Evolutionary conservation across 495 filamentous ascomycete genomes (phyloP), one percentile per base, ranked within the genome.

Genomic region (Tuber melanosporum): DNA sequence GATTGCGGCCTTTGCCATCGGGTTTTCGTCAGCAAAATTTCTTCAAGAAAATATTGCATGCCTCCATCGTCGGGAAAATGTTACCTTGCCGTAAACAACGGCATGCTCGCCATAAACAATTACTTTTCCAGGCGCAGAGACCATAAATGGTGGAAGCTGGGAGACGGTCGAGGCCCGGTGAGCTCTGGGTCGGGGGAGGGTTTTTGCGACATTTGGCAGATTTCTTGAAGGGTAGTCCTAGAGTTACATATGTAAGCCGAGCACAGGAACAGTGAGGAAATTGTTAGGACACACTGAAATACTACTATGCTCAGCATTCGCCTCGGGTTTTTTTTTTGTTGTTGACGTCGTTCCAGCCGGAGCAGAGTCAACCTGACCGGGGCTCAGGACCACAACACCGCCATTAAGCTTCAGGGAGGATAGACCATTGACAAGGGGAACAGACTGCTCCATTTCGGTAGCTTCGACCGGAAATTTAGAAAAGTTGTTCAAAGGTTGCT

Each of bases 71-170:
- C 9, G 12, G 57, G 26, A 12, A 36, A 45, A 32, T 78, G 85
- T 75, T 82, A 92, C 91, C 88, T 97, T 97, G 83, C 95, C 95
- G 82, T 99, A 89, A 15, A 99, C 95, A 3, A 97, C 95, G 17
- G 95, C 93, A 86, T 99, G 95, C 84, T 99, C 95, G 74, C 95
- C 95, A 85, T 92, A 97, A 26, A 97, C 93, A 83, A 99, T 98
- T 81, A 97, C 95, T 85, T 99, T 99, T 46, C 94, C 95, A 19
- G 95, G 95, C 20, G 95, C 94, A 10, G 95, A 98, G 74, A 97
- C 94, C 92, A 98, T 97, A 79, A 98, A 99, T 70, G 94, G 86
- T 8, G 95, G 94, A 86, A 94, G 88, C 87, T 82, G 77, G 22
- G 82, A 82, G 46, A 73, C 70, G 17, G 82, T 83, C 9, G 77